Base-by-base conservation (phyloP, 2,329 filamentous ascomycete species). In the Cadophora luteo-olivacea region DNA sequence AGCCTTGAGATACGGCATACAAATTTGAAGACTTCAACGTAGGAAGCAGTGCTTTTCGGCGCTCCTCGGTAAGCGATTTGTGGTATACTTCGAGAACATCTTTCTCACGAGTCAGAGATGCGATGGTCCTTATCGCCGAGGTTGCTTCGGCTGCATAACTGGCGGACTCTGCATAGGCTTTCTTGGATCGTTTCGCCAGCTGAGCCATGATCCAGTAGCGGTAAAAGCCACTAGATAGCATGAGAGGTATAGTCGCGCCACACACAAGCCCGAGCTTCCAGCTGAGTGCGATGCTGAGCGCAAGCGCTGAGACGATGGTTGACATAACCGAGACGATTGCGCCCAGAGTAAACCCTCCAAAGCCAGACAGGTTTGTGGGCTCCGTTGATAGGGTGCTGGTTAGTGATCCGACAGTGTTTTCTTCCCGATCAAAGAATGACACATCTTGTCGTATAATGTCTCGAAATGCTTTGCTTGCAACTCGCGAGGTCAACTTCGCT, bases 391-490 rank as follows among this genome's bases (percentile, higher is more conserved):
- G 82, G 80, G 96, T 94, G 0, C 91, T 92, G 0, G 93, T 97
- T 74, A 98, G 82, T 0, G 93, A 91, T 70, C 95, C 95, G 3
- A 93, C 90, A 5, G 91, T 93, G 79, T 97, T 97, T 79, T 94
- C 91, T 70, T 96, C 91, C 49, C 84, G 85, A 79, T 97, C 95
- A 75, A 97, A 98, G 79, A 94, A 97, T 36, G 89, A 83, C 68
- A 97, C 94, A 72, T 97, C 95, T 80, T 97, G 94, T 70, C 93
- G 92, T 61, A 97, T 87, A 82, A 97, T 92, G 36, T 90, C 84
- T 25, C 93, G 87, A 83, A 98, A 97, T 3, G 93, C 91, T n/a
- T 60, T 25, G 11, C 67, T 65, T 65, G 84, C 85, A 78, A 94
- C 89, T 72, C 95, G 88, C 38, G 55, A 68, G 82, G 82, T 85